phyloP scores from a whole-genome alignment of 441 rosid species.

The Bocquillonia castaneifolia region DNA sequence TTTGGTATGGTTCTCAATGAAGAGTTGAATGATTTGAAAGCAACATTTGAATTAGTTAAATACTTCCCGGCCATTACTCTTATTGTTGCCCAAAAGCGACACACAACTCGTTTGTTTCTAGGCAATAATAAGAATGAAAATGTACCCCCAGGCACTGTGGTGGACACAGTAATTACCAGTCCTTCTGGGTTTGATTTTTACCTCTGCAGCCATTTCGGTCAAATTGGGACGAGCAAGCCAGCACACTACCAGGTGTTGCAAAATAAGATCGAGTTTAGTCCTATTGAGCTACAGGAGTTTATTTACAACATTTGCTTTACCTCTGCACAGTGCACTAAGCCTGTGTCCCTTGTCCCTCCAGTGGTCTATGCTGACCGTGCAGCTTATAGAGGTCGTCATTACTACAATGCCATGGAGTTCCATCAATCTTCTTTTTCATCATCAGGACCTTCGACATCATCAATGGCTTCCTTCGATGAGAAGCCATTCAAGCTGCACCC shows the following conservation, averaged over 20 bases:
- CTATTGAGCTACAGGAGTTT: constrained; percentile 55
- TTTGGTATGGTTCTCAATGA: constrained; percentile 75
- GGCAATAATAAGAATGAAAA: constrained; percentile 32
- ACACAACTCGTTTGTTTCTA: constrained; percentile 60
- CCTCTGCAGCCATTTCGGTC: constrained; percentile 66
- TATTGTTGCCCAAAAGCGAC: constrained; percentile 71
- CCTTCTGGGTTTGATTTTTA: constrained; percentile 62
- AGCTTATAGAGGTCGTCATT: constrained; percentile 60
- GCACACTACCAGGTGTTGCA: constrained; percentile 62
- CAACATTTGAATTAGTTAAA: constrained; percentile 23
- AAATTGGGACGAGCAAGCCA: constrained; percentile 75
- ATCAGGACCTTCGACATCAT: constrained; percentile 31
- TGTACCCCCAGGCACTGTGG: constrained; percentile 69
- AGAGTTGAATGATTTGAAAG: constrained; percentile 51
- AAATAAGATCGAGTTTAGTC: constrained; percentile 50
- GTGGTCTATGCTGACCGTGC: constrained; percentile 68
- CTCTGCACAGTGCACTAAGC: constrained; percentile 73
- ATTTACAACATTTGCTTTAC: constrained; percentile 66
- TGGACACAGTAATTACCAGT: constrained; percentile 56
- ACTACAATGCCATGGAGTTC: constrained; percentile 44
- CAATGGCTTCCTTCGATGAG: constrained; percentile 35
- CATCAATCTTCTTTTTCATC: constrained; percentile 36
- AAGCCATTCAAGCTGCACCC: constrained; percentile 48
- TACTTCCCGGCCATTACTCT: constrained; percentile 57
- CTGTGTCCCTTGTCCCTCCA: constrained; percentile 65